phyloP scores from a whole-genome alignment of 1,139 yeast species.

The Candida buenavistaensis region DNA sequence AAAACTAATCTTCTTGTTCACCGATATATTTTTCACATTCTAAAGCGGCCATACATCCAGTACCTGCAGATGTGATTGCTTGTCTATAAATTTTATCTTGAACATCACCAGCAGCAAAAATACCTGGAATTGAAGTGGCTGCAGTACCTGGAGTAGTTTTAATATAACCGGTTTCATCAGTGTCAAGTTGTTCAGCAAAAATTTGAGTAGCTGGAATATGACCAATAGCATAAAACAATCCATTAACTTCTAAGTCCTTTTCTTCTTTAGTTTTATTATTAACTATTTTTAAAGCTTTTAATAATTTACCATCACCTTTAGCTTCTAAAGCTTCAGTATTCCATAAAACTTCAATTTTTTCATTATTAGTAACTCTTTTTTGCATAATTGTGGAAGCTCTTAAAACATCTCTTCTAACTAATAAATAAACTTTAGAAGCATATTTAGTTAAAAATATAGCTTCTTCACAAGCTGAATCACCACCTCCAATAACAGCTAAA shows the following conservation, averaged over 20 bases:
- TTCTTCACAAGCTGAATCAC: constrained; percentile 99
- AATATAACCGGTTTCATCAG: constrained; percentile 87
- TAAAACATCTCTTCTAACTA: constrained; percentile 90
- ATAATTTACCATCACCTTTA: constrained; percentile 85
- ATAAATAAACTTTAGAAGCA: constrained; percentile 89
- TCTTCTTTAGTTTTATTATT: constrained; percentile 72
- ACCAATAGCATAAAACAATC: constrained; percentile 97
- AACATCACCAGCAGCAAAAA: constrained; percentile 98
- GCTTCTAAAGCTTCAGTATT: constrained; percentile 86
- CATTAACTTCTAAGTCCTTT: constrained; percentile 74
- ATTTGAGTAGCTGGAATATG: constrained; percentile 90
- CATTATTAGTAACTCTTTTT: constrained; percentile 79
- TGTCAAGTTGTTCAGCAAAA: constrained; percentile 73
- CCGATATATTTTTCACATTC: constrained; percentile 87
- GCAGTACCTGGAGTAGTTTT: constrained; percentile 88
- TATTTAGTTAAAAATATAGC: constrained; percentile 94
- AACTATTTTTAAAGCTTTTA: constrained; percentile 59
- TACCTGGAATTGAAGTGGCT: constrained; percentile 83
- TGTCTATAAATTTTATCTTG: constrained; percentile 97
- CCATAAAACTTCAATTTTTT: constrained; percentile 87
- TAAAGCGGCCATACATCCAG: constrained; percentile 99
- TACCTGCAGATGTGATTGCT: constrained; percentile 98
- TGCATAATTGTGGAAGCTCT: constrained; percentile 97
- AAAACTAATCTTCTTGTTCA: constrained; percentile 51
- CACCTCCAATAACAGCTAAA: constrained; percentile 96